Conservation (phyloP, 805 yeast species). For the Sugiyamaella marilandica region DNA sequence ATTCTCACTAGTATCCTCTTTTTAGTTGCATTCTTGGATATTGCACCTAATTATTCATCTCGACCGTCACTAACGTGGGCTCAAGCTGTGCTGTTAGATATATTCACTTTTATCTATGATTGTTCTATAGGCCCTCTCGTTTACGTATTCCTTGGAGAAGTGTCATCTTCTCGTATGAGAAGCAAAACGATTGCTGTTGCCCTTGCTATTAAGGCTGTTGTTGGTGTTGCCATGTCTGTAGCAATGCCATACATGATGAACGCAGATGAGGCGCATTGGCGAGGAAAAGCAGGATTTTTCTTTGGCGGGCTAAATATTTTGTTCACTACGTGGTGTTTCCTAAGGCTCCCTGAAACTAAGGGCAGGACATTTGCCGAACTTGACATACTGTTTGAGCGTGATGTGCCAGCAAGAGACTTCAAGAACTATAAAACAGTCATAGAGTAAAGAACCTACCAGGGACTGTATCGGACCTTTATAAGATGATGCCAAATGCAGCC, state of each 20-base stretch:
- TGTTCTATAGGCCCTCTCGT: slow-evolving; percentile 38
- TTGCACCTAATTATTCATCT: slow-evolving; percentile 22
- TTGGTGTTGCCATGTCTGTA: slow-evolving; percentile 6
- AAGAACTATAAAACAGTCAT: neutral
- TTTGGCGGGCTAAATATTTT: slow-evolving; percentile 30
- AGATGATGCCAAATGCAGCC: too few species aligned
- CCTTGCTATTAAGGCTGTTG: neutral
- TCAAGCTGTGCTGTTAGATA: slow-evolving; percentile 7
- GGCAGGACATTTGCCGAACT: slow-evolving; percentile 35
- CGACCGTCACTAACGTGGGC: slow-evolving; percentile 6
- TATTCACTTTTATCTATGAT: slow-evolving; percentile 31
- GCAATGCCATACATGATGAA: slow-evolving; percentile 15
- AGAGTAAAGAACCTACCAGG: neutral
- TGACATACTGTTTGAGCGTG: slow-evolving; percentile 41
- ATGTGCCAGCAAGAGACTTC: slow-evolving; percentile 64
- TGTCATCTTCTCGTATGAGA: slow-evolving; percentile 39
- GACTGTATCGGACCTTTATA: too few species aligned
- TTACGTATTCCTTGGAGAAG: slow-evolving; percentile 39
- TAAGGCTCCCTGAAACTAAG: slow-evolving; percentile 18
- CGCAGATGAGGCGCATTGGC: slow-evolving; percentile 15
- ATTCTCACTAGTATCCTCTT: slow-evolving; percentile 10
- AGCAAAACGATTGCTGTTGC: slow-evolving; percentile 32
- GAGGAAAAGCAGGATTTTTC: slow-evolving; percentile 14
- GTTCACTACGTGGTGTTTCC: slow-evolving; percentile 41
- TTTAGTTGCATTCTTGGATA: slow-evolving; percentile 10